Evolutionary conservation across 768 basidiomycete species (phyloP).

Genomic region (Kondoa malvinella): DNA sequence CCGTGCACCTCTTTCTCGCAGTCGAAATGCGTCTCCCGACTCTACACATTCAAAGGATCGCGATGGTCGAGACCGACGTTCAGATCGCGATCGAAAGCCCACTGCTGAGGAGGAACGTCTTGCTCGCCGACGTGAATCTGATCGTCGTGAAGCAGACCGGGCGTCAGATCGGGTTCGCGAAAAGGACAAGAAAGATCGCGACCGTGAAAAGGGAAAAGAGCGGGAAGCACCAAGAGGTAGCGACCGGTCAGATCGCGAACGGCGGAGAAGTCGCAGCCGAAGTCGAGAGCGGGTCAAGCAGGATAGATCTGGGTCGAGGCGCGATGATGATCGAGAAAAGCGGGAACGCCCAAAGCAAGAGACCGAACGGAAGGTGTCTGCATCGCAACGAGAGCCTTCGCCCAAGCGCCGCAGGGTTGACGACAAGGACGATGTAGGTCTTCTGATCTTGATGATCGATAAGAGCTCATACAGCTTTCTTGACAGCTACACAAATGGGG

Average conservation of each 20-base stretch:
- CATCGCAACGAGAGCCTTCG: background rate
- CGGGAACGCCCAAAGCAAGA: background rate
- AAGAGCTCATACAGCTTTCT: background rate
- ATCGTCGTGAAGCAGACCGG: conserved; percentile 9
- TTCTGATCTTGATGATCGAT: too few relatives aligned
- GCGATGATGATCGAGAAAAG: background rate
- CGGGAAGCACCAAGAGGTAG: background rate
- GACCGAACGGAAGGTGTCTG: background rate
- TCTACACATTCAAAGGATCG: conserved; percentile 7
- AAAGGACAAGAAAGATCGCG: conserved; percentile 10
- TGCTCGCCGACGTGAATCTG: background rate
- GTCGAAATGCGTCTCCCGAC: background rate
- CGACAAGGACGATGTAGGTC: too few relatives aligned
- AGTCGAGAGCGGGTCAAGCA: background rate
- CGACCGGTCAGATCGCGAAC: background rate
- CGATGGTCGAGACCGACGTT: conserved; percentile 29
- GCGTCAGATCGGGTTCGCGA: conserved; percentile 10
- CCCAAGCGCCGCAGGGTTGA: background rate
- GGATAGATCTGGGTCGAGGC: too few relatives aligned
- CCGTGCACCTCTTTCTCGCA: background rate
- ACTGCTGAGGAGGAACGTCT: conserved; percentile 38
- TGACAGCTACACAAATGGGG: background rate
- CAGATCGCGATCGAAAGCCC: conserved; percentile 30
- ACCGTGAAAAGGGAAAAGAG: conserved; percentile 15
- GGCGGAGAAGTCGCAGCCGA: background rate